Evolutionary conservation across 2,329 filamentous ascomycete species (phyloP).

Genomic region (Neofusicoccum ribis): DNA sequence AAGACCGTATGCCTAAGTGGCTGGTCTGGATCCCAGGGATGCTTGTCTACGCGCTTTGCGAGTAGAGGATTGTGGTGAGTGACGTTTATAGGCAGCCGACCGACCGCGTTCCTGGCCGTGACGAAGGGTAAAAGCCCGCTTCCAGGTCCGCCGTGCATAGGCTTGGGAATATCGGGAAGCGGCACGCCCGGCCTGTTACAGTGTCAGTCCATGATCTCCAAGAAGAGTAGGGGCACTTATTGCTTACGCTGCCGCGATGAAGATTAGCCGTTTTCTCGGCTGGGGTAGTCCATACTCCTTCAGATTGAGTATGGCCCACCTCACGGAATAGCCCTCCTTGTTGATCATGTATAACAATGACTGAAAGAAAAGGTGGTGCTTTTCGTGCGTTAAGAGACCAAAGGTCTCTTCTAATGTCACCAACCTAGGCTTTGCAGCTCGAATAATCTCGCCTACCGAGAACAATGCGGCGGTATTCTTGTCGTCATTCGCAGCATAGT

Average conservation of each 20-base stretch:
- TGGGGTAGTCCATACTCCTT: conserved; percentile 2
- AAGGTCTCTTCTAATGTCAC: conserved; percentile 79
- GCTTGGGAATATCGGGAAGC: background rate
- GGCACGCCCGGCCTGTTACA: background rate
- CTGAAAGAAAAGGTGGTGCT: conserved; percentile 34
- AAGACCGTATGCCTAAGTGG: background rate
- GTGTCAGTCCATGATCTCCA: background rate
- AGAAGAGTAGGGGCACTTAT: too few relatives aligned
- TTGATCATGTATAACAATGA: conserved; percentile 55
- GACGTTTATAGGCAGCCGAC: background rate
- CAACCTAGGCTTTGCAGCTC: conserved; percentile 62
- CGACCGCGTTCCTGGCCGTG: background rate
- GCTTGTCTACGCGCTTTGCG: too few relatives aligned
- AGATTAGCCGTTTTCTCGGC: background rate
- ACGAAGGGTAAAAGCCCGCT: background rate
- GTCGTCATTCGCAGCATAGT: conserved; percentile 50
- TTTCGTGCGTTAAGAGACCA: conserved; percentile 54
- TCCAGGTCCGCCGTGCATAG: background rate
- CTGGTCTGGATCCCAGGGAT: background rate
- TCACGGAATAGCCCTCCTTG: background rate
- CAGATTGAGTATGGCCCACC: background rate
- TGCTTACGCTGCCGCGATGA: conserved; percentile 6
- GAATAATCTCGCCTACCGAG: conserved; percentile 54
- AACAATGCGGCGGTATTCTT: conserved; percentile 63
- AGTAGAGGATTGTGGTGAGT: background rate